phyloP scores from a whole-genome alignment of 768 basidiomycete genomes.

The Rhizopogon vinicolor region DNA sequence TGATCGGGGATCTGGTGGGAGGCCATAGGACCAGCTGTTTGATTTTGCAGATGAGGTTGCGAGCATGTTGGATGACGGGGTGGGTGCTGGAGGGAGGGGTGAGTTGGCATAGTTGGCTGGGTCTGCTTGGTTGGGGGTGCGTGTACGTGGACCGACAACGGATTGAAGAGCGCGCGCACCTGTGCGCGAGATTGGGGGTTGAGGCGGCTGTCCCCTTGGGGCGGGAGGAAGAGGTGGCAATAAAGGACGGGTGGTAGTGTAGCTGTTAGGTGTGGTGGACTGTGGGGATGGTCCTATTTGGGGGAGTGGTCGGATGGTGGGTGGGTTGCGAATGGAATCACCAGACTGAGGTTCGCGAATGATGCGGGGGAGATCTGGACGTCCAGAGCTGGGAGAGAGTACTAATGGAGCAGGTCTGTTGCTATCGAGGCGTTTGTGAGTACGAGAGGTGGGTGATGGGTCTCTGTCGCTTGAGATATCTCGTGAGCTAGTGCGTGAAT shows the following conservation, averaged over 20 bases:
- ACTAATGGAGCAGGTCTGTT: constrained; percentile 81
- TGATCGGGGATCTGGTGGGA: constrained; percentile 60
- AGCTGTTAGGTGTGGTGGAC: constrained; percentile 27
- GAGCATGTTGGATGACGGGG: constrained; percentile 24
- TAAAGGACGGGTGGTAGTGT: constrained; percentile 37
- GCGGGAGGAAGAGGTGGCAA: constrained; percentile 69
- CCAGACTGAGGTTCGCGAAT: constrained; percentile 54
- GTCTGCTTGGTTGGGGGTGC: constrained; percentile 59
- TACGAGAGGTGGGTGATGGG: constrained; percentile 24
- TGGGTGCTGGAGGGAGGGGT: constrained; percentile 38
- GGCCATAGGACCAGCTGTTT: constrained; percentile 44
- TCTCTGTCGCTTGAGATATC: constrained; percentile 11
- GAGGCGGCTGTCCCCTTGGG: constrained; percentile 54
- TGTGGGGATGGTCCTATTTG: constrained; percentile 14
- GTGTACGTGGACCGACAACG: constrained; percentile 30
- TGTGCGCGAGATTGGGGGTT: constrained; percentile 31
- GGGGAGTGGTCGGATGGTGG: constrained; percentile 24
- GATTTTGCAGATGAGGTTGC: constrained; percentile 29
- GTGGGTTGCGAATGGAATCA: constrained; percentile 42
- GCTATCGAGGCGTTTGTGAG: constrained; percentile 49
- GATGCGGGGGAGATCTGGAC: constrained; percentile 68
- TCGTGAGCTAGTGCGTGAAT: constrained; percentile 20
- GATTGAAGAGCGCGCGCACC: constrained; percentile 27
- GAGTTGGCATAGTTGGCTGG: constrained; percentile 39
- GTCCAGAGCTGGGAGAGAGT: constrained; percentile 48